Base-by-base conservation (phyloP, 108 stramenopile genomes). In the Skeletonema grethae region DNA sequence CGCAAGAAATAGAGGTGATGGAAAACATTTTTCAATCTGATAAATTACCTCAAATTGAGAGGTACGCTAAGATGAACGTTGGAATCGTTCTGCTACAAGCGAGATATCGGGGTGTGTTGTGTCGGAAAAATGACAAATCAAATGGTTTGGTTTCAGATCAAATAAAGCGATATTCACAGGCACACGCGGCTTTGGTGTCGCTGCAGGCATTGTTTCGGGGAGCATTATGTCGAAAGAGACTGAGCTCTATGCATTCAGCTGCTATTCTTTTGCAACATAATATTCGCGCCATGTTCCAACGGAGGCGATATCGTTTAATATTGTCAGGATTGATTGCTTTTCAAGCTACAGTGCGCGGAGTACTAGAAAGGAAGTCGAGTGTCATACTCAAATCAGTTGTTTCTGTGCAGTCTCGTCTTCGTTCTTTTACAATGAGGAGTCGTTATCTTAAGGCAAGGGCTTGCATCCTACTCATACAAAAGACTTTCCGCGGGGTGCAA, bases 151-250 rank as follows among this genome's bases (percentile, higher is more conserved):
- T 57, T 11, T 43, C 22, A 15, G 45, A 32, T 3, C 61, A 53
- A 48, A 63, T 71, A 35, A 45, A 63, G 46, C 8, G 10, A 22
- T 71, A 71, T 50, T 41, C 70, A 15, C 43, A 63, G 12, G 28
- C 41, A 20, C 22, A 34, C 4, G 61, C 60, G 20, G 61, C 28
- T 30, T 62, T 62, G 16, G 50, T 71, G 41, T 63, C 24, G 61
- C 31, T 71, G 13, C 70, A 71, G 61, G 60, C 70, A 56, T 61
- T 41, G 60, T 38, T 62, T 62, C 70, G 70, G 41, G 70, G 70
- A 22, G 45, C 25, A 15, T 28, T 53, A 28, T 41, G 36, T 15
- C 45, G 70, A 35, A 50, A 35, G 61, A 62, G 46, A 36, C 31
- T 31, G 7, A 2, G 13, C 24, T 0, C 15, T 6, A 29, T 16